A percentile compares a stretch with the other conserved stretches of the same genome.
phyloP scores from a whole-genome alignment of 345 rosid species.

The Eucalyptus decipiens region DNA sequence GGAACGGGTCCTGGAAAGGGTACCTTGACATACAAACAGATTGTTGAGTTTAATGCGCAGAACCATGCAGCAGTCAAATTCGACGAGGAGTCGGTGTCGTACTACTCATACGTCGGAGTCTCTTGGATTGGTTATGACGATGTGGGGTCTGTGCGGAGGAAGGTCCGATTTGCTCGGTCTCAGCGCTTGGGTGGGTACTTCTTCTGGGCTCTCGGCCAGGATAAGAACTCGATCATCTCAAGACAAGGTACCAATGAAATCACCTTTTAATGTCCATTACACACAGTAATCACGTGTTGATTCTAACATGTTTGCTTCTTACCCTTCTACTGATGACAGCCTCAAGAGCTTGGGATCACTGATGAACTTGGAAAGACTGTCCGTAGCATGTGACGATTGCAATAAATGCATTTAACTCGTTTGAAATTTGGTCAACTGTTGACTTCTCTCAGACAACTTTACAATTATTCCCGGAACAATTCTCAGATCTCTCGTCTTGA shows the following conservation, averaged over 20 bases:
- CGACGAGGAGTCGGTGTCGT: slow-evolving; percentile 5
- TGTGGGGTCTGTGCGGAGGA: neutral
- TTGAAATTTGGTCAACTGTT: neutral
- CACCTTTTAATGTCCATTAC: neutral
- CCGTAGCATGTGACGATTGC: neutral
- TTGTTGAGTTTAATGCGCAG: neutral
- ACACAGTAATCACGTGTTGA: neutral
- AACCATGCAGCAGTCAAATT: neutral
- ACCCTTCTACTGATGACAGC: neutral
- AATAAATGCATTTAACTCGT: neutral
- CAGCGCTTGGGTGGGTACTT: slow-evolving; percentile 29
- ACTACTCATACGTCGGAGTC: slow-evolving; percentile 9
- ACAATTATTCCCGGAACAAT: neutral
- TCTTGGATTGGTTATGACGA: slow-evolving; percentile 41
- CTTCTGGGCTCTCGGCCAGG: slow-evolving; percentile 39
- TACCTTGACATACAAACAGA: neutral
- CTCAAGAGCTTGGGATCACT: neutral
- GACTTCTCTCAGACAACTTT: neutral
- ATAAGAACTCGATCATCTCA: slow-evolving; percentile 9
- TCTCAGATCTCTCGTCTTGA: neutral
- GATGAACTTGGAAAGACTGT: neutral
- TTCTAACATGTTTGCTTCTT: neutral
- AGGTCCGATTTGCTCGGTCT: slow-evolving; percentile 8
- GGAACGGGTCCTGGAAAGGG: slow-evolving; percentile 19
- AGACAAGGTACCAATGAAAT: neutral